phyloP scores from a whole-genome alignment of 805 yeast genomes.

The Saturnispora silvae region DNA sequence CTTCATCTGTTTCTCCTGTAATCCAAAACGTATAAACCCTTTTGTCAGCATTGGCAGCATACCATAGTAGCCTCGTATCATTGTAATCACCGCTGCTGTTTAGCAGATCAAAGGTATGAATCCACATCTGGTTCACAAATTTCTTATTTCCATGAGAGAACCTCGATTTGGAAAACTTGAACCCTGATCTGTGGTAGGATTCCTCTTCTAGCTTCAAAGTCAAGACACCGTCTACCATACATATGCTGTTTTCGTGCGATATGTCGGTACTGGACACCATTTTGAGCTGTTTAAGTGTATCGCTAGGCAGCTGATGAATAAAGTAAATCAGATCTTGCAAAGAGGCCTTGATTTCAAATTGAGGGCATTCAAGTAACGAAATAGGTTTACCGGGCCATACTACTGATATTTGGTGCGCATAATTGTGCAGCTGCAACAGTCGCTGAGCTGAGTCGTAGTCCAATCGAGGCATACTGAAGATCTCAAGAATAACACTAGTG shows the following conservation, averaged over 20 bases:
- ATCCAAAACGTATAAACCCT: slow-evolving; percentile 3
- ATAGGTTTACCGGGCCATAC: neutral
- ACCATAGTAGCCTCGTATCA: slow-evolving; percentile 23
- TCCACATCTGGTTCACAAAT: slow-evolving; percentile 16
- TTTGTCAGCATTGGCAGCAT: slow-evolving; percentile 16
- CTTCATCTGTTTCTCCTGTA: slow-evolving; percentile 1
- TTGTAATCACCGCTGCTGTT: slow-evolving; percentile 14
- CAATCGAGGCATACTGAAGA: too few species aligned
- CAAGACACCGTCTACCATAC: slow-evolving; percentile 20
- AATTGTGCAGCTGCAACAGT: neutral
- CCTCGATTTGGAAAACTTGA: slow-evolving; percentile 22
- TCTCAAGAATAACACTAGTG: too few species aligned
- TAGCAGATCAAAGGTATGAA: slow-evolving; percentile 16
- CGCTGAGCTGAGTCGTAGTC: too few species aligned
- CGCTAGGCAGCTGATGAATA: neutral
- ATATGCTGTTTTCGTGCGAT: slow-evolving; percentile 26
- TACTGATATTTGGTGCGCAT: neutral
- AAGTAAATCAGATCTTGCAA: neutral
- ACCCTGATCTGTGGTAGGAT: slow-evolving; percentile 25
- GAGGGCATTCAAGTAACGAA: neutral
- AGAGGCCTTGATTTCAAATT: neutral
- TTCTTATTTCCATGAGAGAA: slow-evolving; percentile 19
- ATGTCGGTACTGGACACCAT: slow-evolving; percentile 13
- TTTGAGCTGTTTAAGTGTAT: slow-evolving; percentile 7
- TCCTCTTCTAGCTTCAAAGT: slow-evolving; percentile 24